Conservation (phyloP, 768 basidiomycete species). For the Amanita exitialis region DNA sequence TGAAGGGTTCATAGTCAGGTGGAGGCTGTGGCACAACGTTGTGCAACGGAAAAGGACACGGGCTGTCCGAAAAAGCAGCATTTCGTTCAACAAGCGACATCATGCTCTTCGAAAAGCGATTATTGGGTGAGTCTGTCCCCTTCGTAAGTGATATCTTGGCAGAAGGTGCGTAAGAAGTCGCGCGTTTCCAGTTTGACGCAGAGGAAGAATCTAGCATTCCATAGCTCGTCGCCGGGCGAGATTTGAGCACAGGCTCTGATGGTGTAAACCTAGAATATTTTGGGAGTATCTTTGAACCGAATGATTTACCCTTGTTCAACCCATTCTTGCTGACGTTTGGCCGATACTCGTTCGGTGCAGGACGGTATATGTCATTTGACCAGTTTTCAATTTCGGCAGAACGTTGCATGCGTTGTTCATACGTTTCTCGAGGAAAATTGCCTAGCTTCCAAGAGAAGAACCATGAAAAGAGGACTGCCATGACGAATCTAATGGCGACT, state of each 20-base stretch:
- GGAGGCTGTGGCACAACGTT: conserved; percentile 92
- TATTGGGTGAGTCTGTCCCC: conserved; percentile 58
- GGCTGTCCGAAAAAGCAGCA: conserved; percentile 46
- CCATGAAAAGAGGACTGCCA: conserved; percentile 98
- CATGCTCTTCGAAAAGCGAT: conserved; percentile 72
- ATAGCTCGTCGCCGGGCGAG: conserved; percentile 53
- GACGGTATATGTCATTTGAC: conserved; percentile 91
- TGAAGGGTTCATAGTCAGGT: conserved; percentile 88
- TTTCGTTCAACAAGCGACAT: conserved; percentile 58
- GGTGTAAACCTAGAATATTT: conserved; percentile 70
- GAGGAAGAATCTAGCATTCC: conserved; percentile 53
- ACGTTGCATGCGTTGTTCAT: conserved; percentile 84
- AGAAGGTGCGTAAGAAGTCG: conserved; percentile 39
- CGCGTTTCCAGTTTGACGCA: conserved; percentile 44
- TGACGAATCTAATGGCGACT: conserved; percentile 86
- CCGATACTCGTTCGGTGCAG: conserved; percentile 84
- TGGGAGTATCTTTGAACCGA: conserved; percentile 54
- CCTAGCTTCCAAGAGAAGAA: conserved; percentile 96
- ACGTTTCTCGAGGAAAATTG: conserved; percentile 87
- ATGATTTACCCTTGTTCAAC: conserved; percentile 40
- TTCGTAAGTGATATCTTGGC: conserved; percentile 29
- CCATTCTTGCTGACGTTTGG: conserved; percentile 80
- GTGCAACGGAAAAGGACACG: conserved; percentile 87
- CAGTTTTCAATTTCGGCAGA: conserved; percentile 91
- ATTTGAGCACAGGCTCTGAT: conserved; percentile 48